Evolutionary conservation across 140 eudicot genomes (phyloP), one percentile per base, ranked within the genome.

Genomic region (Anethum foeniculum): DNA sequence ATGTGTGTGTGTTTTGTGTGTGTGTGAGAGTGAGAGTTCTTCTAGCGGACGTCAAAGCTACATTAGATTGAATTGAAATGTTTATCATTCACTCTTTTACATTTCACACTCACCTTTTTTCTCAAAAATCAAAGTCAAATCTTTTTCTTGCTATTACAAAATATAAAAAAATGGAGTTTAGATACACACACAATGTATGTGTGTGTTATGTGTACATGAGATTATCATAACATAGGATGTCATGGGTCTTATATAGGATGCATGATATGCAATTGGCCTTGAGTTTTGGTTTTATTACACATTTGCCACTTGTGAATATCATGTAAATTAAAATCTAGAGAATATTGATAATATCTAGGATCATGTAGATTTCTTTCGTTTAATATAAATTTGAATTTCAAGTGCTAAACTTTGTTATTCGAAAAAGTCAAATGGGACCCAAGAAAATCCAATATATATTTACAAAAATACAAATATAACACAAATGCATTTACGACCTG

Each of bases 11-110:
- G 62, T 54, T 25, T 47, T 13, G 2, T 54, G 62, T 28, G 41
- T 2, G 77, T 7, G 78, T 21, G 77, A 72, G 77, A 9, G 51
- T 21, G 77, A 38, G 32, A 38, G 77, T 18, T 13, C 3, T 73
- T 46, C 21, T 21, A 38, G 78, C 60, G 78, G 78, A 75, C 78
- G 78, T 75, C 78, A 75, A 75, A 75, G 58, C 58, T 39, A 46
- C 52, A 73, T 73, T 73, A 39, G 54, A 73, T 73, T 39, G 27
- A 23, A 73, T 73, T 73, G 77, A 73, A 73, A 38, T 16, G 41
- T 23, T 73, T 46, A 19, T 41, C 36, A 73, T 73, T 73, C 77
- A n/a, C 23, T 73, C 52, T 23, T 41, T 23, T 34, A 34, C 77
- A 72, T 72, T 38, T 62, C 71, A 25, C 32, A 27, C 77, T 39